These are phyloP conservation scores for Phytopythium boreale DNA, from an alignment of 352 stramenopile genomes.

Conservation along the genomic window DNA sequence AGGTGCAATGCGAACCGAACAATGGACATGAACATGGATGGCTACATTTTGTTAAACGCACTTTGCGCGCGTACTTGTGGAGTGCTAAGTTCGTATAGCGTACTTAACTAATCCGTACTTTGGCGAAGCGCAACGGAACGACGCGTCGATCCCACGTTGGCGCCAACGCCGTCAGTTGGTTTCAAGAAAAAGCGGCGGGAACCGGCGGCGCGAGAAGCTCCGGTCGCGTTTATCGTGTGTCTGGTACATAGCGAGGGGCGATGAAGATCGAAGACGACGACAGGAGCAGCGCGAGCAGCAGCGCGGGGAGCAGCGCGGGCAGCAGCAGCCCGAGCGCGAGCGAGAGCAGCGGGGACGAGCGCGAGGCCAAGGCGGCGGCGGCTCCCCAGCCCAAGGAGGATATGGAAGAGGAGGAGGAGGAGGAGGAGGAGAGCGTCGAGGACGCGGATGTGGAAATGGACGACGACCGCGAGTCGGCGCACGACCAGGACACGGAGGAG, in stretches of 20 bases:
- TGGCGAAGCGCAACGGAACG: neutral
- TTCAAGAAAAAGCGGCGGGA: constrained; percentile 1
- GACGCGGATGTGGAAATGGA: constrained; percentile 21
- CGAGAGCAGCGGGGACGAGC: constrained; percentile 17
- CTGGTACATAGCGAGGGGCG: too few relatives aligned
- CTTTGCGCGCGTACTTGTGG: too few relatives aligned
- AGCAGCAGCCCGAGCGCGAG: constrained; percentile 27
- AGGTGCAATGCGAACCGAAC: too few relatives aligned
- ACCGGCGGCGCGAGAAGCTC: neutral
- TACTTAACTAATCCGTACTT: neutral
- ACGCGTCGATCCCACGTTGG: neutral
- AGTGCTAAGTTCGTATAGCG: neutral
- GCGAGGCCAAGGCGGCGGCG: constrained; percentile 2
- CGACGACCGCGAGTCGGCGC: constrained; percentile 4
- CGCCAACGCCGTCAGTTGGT: constrained; percentile 2
- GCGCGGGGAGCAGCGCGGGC: constrained; percentile 23
- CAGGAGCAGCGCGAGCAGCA: constrained; percentile 25
- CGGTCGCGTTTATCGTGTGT: neutral
- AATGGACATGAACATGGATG: too few relatives aligned
- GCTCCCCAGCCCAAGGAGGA: constrained; percentile 13
- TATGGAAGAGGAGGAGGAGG: constrained; percentile 21
- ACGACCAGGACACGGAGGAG: constrained; percentile 12
- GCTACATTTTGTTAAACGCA: constrained; percentile 1
- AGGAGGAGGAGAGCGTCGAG: constrained; percentile 32
- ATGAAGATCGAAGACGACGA: constrained; percentile 27